Base-by-base conservation (phyloP, 1,284 basidiomycete genomes). In the Salmacisia buchloeana region DNA sequence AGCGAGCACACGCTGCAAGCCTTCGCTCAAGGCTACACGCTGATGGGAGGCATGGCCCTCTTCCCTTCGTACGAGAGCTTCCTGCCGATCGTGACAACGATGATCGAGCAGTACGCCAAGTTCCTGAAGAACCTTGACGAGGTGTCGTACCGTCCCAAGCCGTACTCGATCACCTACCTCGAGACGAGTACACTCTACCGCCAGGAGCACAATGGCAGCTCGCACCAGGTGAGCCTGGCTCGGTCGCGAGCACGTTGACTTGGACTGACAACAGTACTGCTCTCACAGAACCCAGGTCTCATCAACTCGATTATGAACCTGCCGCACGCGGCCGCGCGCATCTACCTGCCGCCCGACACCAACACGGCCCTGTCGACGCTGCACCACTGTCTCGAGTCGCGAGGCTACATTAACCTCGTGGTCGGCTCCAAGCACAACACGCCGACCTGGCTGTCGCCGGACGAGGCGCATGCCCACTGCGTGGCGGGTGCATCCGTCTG, bases 1-100 rank as follows among this genome's bases (percentile, higher is more conserved):
- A 90, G 88, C 1, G 90, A 92, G 80, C 90, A 92, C 76, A 92
- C 89, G 1, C 88, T 90, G 66, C 89, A 93, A 78, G 91, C 88
- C 25, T 91, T 90, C 86, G 82, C 91, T 25, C 89, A 92, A 79
- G 90, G 90, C 1, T 92, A 91, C 79, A 89, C 88, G 1, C 84
- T 90, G 36, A 89, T 88, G 0, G 89, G 49, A 64, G 78, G 91
- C 38, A 89, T 89, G 1, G 90, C 85, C 29, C 82, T 94, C 31
- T 91, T 94, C 85, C 90, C 91, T 1, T 88, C 86, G 52, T 94
- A 94, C 80, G 92, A 94, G 80, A 88, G 89, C 0, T 92, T 90
- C 83, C 81, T 92, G 54, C 88, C 88, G 34, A 89, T 91, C 69
- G 73, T 80, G 46, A 65, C 67, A 15, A 78, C 69, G 34, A 67